Conservation (phyloP, 208 protist genomes). For the Strigomonas culicis region DNA sequence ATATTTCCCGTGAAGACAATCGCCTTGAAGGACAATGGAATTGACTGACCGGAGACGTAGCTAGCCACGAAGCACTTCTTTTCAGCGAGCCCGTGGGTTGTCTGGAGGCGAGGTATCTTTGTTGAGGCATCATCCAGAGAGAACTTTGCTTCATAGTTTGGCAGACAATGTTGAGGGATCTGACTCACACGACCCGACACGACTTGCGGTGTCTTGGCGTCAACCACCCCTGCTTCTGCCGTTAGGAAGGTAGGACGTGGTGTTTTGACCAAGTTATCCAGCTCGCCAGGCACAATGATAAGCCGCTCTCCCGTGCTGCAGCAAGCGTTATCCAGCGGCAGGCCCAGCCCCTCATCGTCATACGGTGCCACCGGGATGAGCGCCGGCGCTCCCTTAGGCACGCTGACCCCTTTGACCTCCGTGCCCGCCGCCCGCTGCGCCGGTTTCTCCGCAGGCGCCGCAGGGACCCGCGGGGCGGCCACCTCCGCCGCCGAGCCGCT, state of each 20-base stretch:
- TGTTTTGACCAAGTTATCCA: constrained; percentile 41
- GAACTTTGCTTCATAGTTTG: constrained; percentile 44
- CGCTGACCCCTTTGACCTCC: no score
- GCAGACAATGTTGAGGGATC: constrained; percentile 33
- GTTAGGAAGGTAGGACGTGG: constrained; percentile 31
- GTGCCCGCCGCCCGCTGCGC: no score
- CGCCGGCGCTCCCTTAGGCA: no score
- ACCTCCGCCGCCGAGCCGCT: no score
- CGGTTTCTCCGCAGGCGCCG: no score
- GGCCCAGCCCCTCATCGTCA: no score
- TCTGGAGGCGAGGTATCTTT: constrained; percentile 27
- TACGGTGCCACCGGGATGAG: no score
- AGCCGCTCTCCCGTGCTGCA: no score
- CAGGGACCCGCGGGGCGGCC: no score
- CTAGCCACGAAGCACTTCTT: constrained; percentile 11
- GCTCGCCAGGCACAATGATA: no score
- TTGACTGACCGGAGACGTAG: background rate
- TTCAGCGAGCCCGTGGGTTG: background rate
- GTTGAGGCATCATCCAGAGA: constrained; percentile 35
- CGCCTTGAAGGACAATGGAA: constrained; percentile 17
- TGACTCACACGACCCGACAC: constrained; percentile 3
- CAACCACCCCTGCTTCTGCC: background rate
- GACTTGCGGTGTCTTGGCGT: no score
- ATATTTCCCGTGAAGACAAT: constrained; percentile 22
- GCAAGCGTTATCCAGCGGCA: no score